Conservation (phyloP, 2,329 filamentous ascomycete genomes). For the Aspergillus fructus region DNA sequence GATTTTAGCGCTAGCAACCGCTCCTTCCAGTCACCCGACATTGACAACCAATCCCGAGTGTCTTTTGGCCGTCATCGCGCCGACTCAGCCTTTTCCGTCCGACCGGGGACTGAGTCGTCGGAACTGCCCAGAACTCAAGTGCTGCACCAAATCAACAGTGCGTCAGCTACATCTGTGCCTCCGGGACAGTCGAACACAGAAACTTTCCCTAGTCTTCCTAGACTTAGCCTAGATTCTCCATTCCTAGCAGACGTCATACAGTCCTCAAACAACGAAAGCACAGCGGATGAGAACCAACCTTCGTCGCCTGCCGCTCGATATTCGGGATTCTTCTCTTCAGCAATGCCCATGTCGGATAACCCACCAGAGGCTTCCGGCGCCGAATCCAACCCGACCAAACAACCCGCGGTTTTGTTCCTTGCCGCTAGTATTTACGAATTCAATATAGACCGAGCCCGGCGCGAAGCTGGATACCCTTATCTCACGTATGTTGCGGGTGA, state of each 20-base stretch:
- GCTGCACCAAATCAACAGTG: constrained; percentile 48
- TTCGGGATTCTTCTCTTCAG: constrained; percentile 82
- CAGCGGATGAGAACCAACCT: constrained; percentile 26
- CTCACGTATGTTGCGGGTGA: constrained; percentile 93
- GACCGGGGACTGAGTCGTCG: constrained; percentile 54
- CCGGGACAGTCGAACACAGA: constrained; percentile 21
- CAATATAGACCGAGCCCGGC: constrained; percentile 88
- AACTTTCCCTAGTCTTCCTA: constrained; percentile 41
- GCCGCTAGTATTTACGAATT: constrained; percentile 96
- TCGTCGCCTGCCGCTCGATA: constrained; percentile 54
- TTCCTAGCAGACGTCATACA: constrained; percentile 43
- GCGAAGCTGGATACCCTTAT: constrained; percentile 93
- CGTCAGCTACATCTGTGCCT: constrained; percentile 39
- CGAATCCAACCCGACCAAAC: constrained; percentile 41
- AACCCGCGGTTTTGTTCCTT: constrained; percentile 74
- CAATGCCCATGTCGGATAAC: constrained; percentile 74
- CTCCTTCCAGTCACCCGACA: constrained; percentile 60
- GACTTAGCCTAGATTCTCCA: constrained; percentile 46
- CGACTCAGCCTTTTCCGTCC: constrained; percentile 54
- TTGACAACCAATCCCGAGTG: constrained; percentile 31
- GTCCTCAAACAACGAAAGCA: constrained; percentile 26
- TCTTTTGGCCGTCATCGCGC: constrained; percentile 50
- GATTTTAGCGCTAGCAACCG: constrained; percentile 68
- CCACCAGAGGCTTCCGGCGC: constrained; percentile 40
- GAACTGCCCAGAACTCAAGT: constrained; percentile 54